Percentiles rank a stretch among this genome's conserved stretches.
Conservation (phyloP, 2,329 filamentous ascomycete species). For the Penicillium decumbens region DNA sequence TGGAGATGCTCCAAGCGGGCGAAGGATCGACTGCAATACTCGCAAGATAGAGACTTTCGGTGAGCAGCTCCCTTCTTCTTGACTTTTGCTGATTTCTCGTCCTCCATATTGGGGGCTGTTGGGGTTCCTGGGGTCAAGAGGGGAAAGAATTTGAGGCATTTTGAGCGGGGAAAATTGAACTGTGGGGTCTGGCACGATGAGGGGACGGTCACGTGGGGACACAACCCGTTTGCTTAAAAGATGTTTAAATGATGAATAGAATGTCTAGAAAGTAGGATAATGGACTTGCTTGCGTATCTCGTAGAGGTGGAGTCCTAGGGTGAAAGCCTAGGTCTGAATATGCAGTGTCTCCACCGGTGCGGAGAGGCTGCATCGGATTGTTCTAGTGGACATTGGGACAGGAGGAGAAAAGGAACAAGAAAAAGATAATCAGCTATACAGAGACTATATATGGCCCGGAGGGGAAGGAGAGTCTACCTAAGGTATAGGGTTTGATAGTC, state of each 20-base stretch:
- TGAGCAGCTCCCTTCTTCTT: conserved; percentile 42
- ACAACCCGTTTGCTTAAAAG: neutral
- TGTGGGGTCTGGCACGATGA: conserved; percentile 31
- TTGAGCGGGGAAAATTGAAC: conserved; percentile 37
- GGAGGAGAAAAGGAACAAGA: neutral
- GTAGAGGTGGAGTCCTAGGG: neutral
- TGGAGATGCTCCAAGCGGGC: conserved; percentile 49
- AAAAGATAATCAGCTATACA: neutral
- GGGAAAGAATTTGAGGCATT: conserved; percentile 25
- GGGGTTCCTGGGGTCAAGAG: conserved; percentile 24
- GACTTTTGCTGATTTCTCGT: conserved; percentile 36
- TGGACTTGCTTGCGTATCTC: neutral
- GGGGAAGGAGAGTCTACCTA: too few relatives aligned
- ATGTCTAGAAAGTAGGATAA: neutral
- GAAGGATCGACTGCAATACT: conserved; percentile 48
- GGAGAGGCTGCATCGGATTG: conserved; percentile 7
- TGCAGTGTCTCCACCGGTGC: conserved; percentile 13
- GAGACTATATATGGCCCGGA: neutral
- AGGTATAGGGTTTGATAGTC: too few relatives aligned
- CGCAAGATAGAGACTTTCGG: conserved; percentile 46
- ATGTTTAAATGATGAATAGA: neutral
- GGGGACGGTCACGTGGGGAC: conserved; percentile 22
- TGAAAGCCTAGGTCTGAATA: neutral
- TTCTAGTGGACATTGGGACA: neutral
- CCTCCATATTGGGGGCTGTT: conserved; percentile 34